Conservation (phyloP, 164 flowering plant species). For the Liquidambar formosana region DNA sequence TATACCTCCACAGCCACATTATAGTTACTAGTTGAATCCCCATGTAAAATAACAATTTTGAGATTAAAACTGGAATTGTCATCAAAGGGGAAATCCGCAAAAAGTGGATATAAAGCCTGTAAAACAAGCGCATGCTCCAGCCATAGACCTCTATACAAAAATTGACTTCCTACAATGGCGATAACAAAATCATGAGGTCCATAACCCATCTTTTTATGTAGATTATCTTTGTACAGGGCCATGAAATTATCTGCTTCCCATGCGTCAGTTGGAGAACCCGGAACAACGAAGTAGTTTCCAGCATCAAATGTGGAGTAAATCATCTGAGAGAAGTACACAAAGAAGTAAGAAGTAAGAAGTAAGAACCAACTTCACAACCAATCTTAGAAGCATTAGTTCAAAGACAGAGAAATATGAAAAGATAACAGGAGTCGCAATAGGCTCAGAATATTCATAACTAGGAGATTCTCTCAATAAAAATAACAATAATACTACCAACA, state of each 20-base stretch:
- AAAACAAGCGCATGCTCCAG: slow-evolving; percentile 86
- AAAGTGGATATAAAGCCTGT: slow-evolving; percentile 67
- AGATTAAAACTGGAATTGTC: slow-evolving; percentile 41
- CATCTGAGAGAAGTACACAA: slow-evolving; percentile 47
- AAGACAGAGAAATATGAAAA: neutral
- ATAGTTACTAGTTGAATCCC: slow-evolving; percentile 58
- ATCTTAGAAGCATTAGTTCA: slow-evolving; percentile 1
- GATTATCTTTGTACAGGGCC: slow-evolving; percentile 34
- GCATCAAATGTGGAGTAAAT: slow-evolving; percentile 75
- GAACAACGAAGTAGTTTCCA: slow-evolving; percentile 86
- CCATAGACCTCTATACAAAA: slow-evolving; percentile 83
- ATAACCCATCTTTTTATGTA: slow-evolving; percentile 45
- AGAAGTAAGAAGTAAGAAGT: neutral
- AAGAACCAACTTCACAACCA: slow-evolving; percentile 5
- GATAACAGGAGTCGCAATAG: neutral
- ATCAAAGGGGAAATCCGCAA: slow-evolving; percentile 36
- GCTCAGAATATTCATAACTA: too few relatives aligned
- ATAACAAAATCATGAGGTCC: slow-evolving; percentile 57
- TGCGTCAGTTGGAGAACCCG: slow-evolving; percentile 82
- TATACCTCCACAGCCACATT: slow-evolving; percentile 72
- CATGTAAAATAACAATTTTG: slow-evolving; percentile 59
- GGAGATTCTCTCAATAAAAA: too few relatives aligned
- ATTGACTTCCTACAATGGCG: slow-evolving; percentile 74
- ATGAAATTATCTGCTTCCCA: slow-evolving; percentile 52
- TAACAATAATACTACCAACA: too few relatives aligned